Percentiles rank a stretch among this genome's conserved stretches.
Evolutionary conservation across 345 rosid genomes (phyloP).

Genomic region (Erysimum cheiranthoides): DNA sequence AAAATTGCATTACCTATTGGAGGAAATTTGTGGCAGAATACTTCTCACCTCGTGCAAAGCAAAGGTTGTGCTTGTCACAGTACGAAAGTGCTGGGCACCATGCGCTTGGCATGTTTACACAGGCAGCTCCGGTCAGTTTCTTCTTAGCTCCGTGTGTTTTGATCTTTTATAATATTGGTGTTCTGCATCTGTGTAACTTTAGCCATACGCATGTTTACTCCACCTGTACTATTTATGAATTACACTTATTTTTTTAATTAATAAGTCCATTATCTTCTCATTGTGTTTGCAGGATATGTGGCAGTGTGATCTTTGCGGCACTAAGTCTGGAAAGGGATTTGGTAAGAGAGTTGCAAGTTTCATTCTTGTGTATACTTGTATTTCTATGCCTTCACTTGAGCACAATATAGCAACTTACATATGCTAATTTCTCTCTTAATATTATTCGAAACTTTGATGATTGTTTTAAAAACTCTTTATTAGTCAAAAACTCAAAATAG

Average conservation of each 20-base stretch:
- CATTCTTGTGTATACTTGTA: constrained; percentile 6
- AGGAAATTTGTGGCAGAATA: constrained; percentile 92
- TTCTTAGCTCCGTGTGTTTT: neutral
- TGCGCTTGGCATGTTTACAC: constrained; percentile 94
- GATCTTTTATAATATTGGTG: constrained; percentile 27
- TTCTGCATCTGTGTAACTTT: neutral
- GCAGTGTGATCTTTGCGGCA: constrained; percentile 50
- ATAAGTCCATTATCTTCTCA: neutral
- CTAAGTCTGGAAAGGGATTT: constrained; percentile 49
- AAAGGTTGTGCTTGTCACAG: constrained; percentile 89
- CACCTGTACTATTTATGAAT: neutral
- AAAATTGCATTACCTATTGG: constrained; percentile 89
- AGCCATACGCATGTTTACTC: neutral
- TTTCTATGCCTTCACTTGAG: constrained; percentile 18
- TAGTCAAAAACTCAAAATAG: neutral
- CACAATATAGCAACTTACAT: neutral
- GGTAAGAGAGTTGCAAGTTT: constrained; percentile 39
- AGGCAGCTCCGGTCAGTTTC: constrained; percentile 84
- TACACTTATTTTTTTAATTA: neutral
- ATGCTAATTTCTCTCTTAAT: constrained; percentile 1
- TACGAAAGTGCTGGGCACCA: constrained; percentile 87
- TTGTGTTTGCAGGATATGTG: constrained; percentile 45
- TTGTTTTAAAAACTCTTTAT: neutral
- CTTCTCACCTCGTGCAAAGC: constrained; percentile 93
- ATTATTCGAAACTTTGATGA: neutral